Percentiles rank a stretch among this genome's conserved stretches.
phyloP scores from a whole-genome alignment of 768 basidiomycete genomes.

The Steccherinum ochraceum region DNA sequence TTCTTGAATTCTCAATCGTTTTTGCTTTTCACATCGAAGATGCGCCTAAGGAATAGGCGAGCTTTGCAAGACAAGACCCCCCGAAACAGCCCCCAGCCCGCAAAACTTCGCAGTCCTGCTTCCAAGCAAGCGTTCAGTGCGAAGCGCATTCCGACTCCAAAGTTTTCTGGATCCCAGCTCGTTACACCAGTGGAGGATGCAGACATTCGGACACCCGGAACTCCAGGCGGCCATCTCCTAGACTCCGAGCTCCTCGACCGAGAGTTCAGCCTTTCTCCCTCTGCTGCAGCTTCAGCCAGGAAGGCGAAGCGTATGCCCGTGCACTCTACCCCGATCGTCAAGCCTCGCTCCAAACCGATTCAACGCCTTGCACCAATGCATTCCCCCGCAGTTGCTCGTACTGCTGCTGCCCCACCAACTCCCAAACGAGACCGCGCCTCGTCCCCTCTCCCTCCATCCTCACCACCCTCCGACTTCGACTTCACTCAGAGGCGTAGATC shows the following conservation, averaged over 20 bases:
- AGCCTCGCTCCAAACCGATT: background rate
- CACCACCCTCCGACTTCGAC: conserved; percentile 13
- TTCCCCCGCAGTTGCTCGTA: background rate
- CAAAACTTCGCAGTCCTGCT: conserved; percentile 4
- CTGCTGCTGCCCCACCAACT: background rate
- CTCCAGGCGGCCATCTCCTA: too few relatives aligned
- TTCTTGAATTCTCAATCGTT: background rate
- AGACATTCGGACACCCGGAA: background rate
- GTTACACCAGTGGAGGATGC: background rate
- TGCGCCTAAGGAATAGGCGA: conserved; percentile 8
- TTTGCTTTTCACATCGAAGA: background rate
- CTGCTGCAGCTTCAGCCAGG: background rate
- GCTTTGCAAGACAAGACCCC: conserved; percentile 21
- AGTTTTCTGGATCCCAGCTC: background rate
- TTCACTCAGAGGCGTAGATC: conserved; percentile 7
- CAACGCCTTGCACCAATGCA: background rate
- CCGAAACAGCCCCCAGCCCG: conserved; percentile 18
- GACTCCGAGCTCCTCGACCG: background rate
- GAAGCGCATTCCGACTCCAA: background rate
- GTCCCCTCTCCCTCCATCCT: conserved; percentile 23
- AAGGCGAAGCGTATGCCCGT: background rate
- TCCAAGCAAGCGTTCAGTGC: conserved; percentile 12
- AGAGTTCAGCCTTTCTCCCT: background rate
- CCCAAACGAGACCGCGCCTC: background rate
- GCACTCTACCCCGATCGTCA: background rate